Conservation (phyloP, 2,329 filamentous ascomycete species). For the Penicillium janthinellum region DNA sequence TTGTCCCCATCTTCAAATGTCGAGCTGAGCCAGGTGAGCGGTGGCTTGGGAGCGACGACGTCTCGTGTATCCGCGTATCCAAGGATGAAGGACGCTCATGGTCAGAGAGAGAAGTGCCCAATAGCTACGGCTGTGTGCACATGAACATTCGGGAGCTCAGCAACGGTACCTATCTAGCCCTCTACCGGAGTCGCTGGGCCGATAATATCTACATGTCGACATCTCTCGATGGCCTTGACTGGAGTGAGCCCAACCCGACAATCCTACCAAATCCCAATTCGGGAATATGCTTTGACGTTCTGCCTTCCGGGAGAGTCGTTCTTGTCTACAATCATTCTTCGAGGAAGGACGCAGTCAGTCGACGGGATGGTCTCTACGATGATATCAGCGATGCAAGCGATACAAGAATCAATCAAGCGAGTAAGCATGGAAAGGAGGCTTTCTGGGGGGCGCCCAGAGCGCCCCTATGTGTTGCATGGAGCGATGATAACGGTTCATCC, state of each 20-base stretch:
- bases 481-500: constrained; percentile 39
- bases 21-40: constrained; percentile 43
- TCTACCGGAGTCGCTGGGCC: constrained; percentile 51
- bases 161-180: constrained; percentile 36
- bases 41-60: constrained; percentile 51
- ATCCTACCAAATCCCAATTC: constrained; percentile 49
- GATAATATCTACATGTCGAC: constrained; percentile 48
- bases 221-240: constrained; percentile 44
- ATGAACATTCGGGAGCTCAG: constrained; percentile 46
- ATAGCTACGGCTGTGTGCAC: constrained; percentile 46
- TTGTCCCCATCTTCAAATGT: constrained; percentile 49
- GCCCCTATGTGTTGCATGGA: constrained; percentile 28
- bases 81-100: constrained; percentile 44
- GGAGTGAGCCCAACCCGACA: constrained; percentile 40
- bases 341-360: constrained; percentile 34
- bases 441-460: constrained; percentile 49
- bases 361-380: constrained; percentile 48
- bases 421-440: constrained; percentile 40
- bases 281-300: constrained; percentile 44
- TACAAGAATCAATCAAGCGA: constrained; percentile 43
- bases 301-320: constrained; percentile 40
- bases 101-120: constrained; percentile 42
- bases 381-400: constrained; percentile 48
- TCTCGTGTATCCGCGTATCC: constrained; percentile 44
- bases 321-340: constrained; percentile 48